Evolutionary conservation across 352 stramenopile genomes (phyloP), one percentile per base, ranked within the genome.

Genomic region (Peronosclerospora sorghi): DNA sequence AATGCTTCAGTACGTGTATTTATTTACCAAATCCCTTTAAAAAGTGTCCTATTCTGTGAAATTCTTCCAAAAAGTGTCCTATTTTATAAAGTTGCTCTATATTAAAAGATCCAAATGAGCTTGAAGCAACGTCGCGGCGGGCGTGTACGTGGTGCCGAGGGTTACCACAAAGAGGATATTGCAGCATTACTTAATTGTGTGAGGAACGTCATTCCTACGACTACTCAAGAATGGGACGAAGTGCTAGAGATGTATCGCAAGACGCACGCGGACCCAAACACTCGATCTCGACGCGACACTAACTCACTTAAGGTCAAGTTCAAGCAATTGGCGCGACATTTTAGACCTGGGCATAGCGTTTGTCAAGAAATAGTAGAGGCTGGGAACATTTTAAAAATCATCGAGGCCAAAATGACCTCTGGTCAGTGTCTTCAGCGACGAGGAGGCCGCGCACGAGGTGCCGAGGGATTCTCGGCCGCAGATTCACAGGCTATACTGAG

Each of bases 91-190:
- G n/a, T n/a, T n/a, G n/a, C n/a, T n/a, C n/a, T n/a, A n/a, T n/a
- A n/a, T n/a, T n/a, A n/a, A n/a, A n/a, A 26, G 21, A 26, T 26
- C 21, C 21, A 26, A 6, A 32, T 32, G 28, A 32, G 28, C 28
- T 32, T 32, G 4, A 14, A 32, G 28, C 56, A 62, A 17, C 57
- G 52, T 29, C 57, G 57, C 12, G 52, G 57, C 8, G 57, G 57
- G 18, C 57, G 57, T 2, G 41, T 62, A 0, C 52, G 34, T 7
- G 57, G 57, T n/a, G 52, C 57, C 27, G 57, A 66, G 12, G 57
- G 57, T 14, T 66, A 66, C 27, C 52, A 66, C 35, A 56, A 42
- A 13, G 57, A 66, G 9, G 57, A 66, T 28, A 35, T 58, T 1
- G 8, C 30, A 19, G 57, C 48, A 8, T 34, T 66, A 4, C 45